phyloP scores from a whole-genome alignment of 768 basidiomycete species.

The Termitomyces sp. region DNA sequence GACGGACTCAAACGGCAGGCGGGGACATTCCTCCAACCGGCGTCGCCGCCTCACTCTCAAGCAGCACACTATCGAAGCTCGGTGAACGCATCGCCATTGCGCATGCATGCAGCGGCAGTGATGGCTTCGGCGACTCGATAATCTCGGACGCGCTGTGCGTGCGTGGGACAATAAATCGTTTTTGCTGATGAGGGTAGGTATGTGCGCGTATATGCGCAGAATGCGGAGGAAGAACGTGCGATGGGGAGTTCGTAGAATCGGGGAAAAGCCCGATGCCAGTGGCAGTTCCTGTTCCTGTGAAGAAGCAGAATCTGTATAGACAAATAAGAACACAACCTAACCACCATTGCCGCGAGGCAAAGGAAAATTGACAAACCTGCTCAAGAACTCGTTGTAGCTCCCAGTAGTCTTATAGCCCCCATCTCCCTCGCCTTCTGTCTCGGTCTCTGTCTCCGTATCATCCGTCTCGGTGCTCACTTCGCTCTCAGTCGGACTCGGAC shows the following conservation, averaged over 20 bases:
- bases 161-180: conserved; percentile 20
- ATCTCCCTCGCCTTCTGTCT: conserved; percentile 13
- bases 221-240: neutral
- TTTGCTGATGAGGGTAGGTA: conserved; percentile 5
- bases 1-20: neutral
- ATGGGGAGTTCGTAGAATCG: neutral
- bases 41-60: conserved; percentile 2
- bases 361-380: conserved; percentile 41
- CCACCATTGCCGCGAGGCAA: neutral
- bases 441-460: conserved; percentile 17
- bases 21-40: conserved; percentile 5
- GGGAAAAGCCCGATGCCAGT: conserved; percentile 1
- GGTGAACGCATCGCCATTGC: conserved; percentile 15
- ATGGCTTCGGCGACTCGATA: conserved; percentile 35
- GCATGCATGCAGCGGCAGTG: neutral
- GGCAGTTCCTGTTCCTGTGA: conserved; percentile 49
- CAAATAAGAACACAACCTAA: neutral
- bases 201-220: neutral
- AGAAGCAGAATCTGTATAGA: conserved; percentile 68
- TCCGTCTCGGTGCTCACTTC: conserved; percentile 22
- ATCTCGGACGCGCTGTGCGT: conserved; percentile 52
- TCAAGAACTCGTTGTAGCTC: conserved; percentile 57
- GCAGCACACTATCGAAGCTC: conserved; percentile 14
- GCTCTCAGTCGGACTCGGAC: conserved; percentile 4
- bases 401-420: conserved; percentile 14